Conservation (phyloP, 176 grass and related monocot genomes). For the Paspalum notatum region DNA sequence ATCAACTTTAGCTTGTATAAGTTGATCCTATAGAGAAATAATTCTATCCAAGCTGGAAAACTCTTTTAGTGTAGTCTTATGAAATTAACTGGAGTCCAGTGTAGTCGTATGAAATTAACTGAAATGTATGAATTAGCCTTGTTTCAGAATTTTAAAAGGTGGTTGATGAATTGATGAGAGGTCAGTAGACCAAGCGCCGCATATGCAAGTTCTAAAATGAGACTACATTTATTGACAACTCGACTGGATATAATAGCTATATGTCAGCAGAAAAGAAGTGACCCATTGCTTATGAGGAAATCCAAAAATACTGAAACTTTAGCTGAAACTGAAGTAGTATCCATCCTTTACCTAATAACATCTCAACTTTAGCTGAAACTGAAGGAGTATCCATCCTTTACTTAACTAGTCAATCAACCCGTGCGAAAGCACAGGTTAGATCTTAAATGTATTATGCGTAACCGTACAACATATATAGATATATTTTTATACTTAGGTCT, state of each 20-base stretch:
- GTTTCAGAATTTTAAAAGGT: conserved; percentile 2
- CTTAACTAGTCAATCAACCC: too few relatives aligned
- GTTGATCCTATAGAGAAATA: background rate
- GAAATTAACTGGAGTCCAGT: conserved; percentile 1
- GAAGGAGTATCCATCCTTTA: too few relatives aligned
- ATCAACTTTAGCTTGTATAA: background rate
- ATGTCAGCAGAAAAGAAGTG: conserved; percentile 13
- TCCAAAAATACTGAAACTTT: background rate
- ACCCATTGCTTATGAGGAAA: background rate
- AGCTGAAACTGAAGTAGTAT: background rate
- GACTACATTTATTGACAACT: background rate
- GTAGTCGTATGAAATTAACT: conserved; percentile 21
- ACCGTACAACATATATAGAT: too few relatives aligned
- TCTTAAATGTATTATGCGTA: too few relatives aligned
- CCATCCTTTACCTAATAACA: background rate
- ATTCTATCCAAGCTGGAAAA: background rate
- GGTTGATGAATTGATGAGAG: conserved; percentile 6
- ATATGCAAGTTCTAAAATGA: background rate
- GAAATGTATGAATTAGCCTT: conserved; percentile 11
- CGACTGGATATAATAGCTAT: background rate
- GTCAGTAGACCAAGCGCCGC: conserved; percentile 13
- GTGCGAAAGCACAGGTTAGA: too few relatives aligned
- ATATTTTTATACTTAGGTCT: too few relatives aligned
- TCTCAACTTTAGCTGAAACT: too few relatives aligned
- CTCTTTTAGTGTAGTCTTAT: conserved; percentile 4